These are phyloP conservation scores for Aspergillus felis DNA, from an alignment of 2,329 filamentous ascomycete species.

Conservation along the genomic window DNA sequence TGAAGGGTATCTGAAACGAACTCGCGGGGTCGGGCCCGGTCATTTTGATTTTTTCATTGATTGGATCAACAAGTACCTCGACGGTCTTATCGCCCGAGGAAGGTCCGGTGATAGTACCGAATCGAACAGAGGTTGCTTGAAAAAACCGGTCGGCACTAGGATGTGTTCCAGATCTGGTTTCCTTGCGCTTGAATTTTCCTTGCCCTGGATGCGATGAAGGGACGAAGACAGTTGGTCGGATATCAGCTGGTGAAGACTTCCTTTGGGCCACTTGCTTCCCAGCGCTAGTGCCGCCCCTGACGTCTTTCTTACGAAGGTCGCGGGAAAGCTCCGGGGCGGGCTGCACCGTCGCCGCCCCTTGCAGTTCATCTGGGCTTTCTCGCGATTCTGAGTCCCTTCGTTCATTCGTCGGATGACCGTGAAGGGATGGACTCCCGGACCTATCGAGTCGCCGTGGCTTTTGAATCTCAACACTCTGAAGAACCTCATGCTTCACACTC, in stretches of 20 bases:
- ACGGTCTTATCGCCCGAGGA: slow-evolving; percentile 4
- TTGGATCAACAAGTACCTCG: slow-evolving; percentile 13
- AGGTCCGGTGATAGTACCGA: slow-evolving; percentile 13
- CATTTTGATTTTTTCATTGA: slow-evolving; percentile 7
- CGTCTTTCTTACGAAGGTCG: slow-evolving; percentile 3
- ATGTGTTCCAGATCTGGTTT: not conserved
- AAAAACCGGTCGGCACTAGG: slow-evolving; percentile 9
- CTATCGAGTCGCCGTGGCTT: not conserved
- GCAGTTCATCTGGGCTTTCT: slow-evolving; percentile 40
- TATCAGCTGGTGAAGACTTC: slow-evolving; percentile 30
- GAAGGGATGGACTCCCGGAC: not conserved
- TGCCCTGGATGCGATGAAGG: slow-evolving; percentile 9
- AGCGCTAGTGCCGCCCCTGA: slow-evolving; percentile 1
- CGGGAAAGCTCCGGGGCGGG: slow-evolving; percentile 13
- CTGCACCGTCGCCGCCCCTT: slow-evolving; percentile 32
- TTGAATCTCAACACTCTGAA: slow-evolving; percentile 16
- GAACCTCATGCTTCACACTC: slow-evolving; percentile 4
- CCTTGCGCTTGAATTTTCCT: slow-evolving; percentile 7
- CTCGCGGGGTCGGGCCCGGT: not conserved
- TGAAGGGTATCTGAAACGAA: slow-evolving; percentile 13
- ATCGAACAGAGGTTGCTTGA: slow-evolving; percentile 18
- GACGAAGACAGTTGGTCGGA: slow-evolving; percentile 27
- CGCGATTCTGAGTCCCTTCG: slow-evolving; percentile 11
- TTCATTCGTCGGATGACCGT: slow-evolving; percentile 3
- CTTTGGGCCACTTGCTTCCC: slow-evolving; percentile 5